Evolutionary conservation across 2,329 filamentous ascomycete genomes (phyloP).

Genomic region (Colletotrichum liaoningense): DNA sequence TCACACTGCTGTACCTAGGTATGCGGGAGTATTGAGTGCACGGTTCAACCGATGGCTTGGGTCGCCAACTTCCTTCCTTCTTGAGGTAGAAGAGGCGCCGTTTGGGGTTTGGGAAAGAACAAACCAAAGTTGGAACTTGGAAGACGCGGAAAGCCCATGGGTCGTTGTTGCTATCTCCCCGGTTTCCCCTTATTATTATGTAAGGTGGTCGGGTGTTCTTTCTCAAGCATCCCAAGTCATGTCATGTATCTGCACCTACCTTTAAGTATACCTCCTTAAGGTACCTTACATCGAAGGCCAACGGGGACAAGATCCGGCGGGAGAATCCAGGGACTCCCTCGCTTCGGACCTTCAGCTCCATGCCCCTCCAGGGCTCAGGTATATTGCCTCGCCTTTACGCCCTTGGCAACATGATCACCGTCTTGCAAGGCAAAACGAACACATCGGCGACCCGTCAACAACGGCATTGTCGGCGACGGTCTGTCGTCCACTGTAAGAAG

Average conservation of each 20-base stretch:
- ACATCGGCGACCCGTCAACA: no score
- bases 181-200: background rate
- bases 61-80: background rate
- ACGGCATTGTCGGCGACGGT: no score
- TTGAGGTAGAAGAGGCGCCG: background rate
- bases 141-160: background rate
- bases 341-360: background rate
- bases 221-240: background rate
- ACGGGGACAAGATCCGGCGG: background rate
- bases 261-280: no score
- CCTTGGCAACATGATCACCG: conserved; percentile 16
- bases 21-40: background rate
- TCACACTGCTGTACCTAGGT: background rate
- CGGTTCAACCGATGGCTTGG: background rate
- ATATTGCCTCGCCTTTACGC: conserved; percentile 19
- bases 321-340: background rate
- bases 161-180: background rate
- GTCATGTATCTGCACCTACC: background rate
- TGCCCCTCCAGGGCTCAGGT: background rate
- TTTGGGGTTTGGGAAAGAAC: background rate
- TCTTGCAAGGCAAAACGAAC: conserved; percentile 9
- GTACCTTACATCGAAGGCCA: background rate
- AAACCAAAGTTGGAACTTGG: background rate
- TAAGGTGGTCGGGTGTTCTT: background rate
- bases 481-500: background rate